Base-by-base conservation (phyloP, 176 grass and related monocot genomes). In the Avena atlantica region DNA sequence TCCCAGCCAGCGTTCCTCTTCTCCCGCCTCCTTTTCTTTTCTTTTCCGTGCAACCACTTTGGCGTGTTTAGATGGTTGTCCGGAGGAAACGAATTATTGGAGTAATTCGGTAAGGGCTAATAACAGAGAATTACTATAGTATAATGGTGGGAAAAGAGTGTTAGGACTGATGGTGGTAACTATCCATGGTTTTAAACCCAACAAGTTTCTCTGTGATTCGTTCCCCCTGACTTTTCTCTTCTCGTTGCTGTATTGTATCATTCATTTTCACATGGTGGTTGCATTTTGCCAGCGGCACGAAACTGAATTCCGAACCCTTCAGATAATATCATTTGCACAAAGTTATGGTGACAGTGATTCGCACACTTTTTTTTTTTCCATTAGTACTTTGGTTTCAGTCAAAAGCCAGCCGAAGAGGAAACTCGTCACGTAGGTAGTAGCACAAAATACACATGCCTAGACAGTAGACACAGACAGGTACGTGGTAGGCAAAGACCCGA, bases 91-190 rank as follows among this genome's bases (percentile, higher is more conserved):
- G 51, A 25, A 63, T 12, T 27, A 34, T 31, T 40, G 11, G 55
- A 20, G 55, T 65, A 29, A 29, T 65, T 65, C 27, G 62, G 62
- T 65, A 65, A 65, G 62, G 25, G 62, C 62, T 1, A 65, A 29
- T 12, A 24, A 65, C 29, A 31, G 29, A 31, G 29, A 31, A 31
- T 31, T 31, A 31, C 29, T 31, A 31, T 31, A 31, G 29, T 31
- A 31, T 29, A 31, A 29, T 66, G 12, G 63, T 31, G 31, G 12
- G 12, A 34, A 66, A 66, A 66, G 25, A 16, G 63, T 31, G 63
- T 66, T 66, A 31, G 63, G 63, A 31, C 63, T 66, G 15, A 31
- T 66, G 63, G 63, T 66, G 63, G 63, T 66, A 66, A 31, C 63
- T 66, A 31, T 66, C 63, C 25, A 31, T 2, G 7, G 63, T 66